Evolutionary conservation across 2,329 filamentous ascomycete genomes (phyloP).

Genomic region (Ceratocystis eucalypticola): DNA sequence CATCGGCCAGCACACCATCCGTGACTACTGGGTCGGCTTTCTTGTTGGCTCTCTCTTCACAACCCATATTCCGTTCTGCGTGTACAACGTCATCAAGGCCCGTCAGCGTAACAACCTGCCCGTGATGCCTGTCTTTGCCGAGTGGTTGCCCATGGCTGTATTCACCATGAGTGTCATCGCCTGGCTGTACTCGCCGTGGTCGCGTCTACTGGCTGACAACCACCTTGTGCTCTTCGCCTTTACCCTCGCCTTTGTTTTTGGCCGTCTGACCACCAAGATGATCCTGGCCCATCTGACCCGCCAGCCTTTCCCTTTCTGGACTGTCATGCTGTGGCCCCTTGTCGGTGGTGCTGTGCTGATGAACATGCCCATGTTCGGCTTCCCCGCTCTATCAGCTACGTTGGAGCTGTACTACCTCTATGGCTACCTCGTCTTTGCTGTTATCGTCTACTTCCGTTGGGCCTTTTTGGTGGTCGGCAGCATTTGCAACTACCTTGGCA

Average conservation of each 20-base stretch:
- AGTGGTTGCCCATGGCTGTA: conserved; percentile 83
- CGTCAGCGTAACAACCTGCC: conserved; percentile 59
- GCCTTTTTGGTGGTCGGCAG: conserved; percentile 78
- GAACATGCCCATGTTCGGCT: conserved; percentile 67
- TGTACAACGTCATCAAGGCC: conserved; percentile 70
- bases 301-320: conserved; percentile 96
- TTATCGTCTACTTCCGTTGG: conserved; percentile 85
- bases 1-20: conserved; percentile 60
- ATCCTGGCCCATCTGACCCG: conserved; percentile 88
- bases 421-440: conserved; percentile 68
- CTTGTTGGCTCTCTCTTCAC: conserved; percentile 52
- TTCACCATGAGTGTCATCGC: conserved; percentile 61
- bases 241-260: conserved; percentile 93
- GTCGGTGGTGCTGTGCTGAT: conserved; percentile 70
- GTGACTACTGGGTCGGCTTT: conserved; percentile 74
- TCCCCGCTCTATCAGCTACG: conserved; percentile 49
- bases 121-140: conserved; percentile 69
- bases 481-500: conserved; percentile 84
- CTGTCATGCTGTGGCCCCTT: conserved; percentile 74
- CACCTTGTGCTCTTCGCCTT: conserved; percentile 84
- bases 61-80: conserved; percentile 75
- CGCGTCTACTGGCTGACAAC: conserved; percentile 66
- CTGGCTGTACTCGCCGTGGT: conserved; percentile 86
- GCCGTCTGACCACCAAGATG: conserved; percentile 96
- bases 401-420: conserved; percentile 71